Conservation (phyloP, 2,329 filamentous ascomycete genomes). For the Huntiella moniliformis region DNA sequence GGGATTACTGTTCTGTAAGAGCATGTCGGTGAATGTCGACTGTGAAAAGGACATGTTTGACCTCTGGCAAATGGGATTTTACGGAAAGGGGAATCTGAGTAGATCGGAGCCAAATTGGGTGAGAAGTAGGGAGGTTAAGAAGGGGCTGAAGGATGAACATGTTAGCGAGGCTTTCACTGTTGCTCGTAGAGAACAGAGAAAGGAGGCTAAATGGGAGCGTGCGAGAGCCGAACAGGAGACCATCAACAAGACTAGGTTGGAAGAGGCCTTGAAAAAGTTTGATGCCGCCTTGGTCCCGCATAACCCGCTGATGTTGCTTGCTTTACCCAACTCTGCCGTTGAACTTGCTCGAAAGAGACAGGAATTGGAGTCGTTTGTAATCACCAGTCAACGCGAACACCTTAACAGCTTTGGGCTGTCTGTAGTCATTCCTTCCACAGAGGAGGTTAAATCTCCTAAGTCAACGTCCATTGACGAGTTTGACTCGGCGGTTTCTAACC, state of each 20-base stretch:
- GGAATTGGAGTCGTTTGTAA: conserved; percentile 3
- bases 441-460: not conserved
- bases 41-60: conserved; percentile 58
- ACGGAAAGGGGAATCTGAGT: conserved; percentile 82
- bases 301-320: conserved; percentile 27
- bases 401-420: conserved; percentile 6
- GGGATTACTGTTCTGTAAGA: conserved; percentile 65
- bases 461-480: not conserved
- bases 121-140: conserved; percentile 57
- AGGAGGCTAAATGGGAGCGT: conserved; percentile 73
- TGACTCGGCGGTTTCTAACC: not conserved
- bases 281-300: conserved; percentile 16
- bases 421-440: not conserved
- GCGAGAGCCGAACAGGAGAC: conserved; percentile 74
- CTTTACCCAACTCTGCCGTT: conserved; percentile 35
- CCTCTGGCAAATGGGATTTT: conserved; percentile 94
- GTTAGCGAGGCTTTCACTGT: conserved; percentile 72
- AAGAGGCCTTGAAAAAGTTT: conserved; percentile 22
- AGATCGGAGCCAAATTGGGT: conserved; percentile 92
- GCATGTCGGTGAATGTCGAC: conserved; percentile 67
- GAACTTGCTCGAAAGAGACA: conserved; percentile 17
- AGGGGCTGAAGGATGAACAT: conserved; percentile 40
- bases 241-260: conserved; percentile 47
- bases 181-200: conserved; percentile 59
- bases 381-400: conserved; percentile 8